Percentiles rank a stretch among this genome's conserved stretches.
Conservation (phyloP, 75 land plant genomes). For the Cunninghamia lanceolata region DNA sequence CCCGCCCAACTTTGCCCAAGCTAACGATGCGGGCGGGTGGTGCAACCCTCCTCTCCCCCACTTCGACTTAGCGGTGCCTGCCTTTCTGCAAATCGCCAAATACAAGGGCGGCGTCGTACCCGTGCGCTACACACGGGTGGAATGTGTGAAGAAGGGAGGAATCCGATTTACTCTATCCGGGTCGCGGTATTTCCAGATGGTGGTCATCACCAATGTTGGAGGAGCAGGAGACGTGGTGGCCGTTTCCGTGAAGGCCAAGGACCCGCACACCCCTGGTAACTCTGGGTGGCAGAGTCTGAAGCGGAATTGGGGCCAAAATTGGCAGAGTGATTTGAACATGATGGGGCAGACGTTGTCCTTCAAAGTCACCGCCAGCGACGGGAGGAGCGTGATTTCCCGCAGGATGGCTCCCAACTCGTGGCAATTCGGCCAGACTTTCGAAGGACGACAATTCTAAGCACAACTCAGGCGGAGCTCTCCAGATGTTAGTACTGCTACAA, state of each 20-base stretch:
- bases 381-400: slow-evolving; percentile 13
- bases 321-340: slow-evolving; percentile 20
- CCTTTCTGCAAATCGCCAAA: slow-evolving; percentile 8
- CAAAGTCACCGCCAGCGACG: slow-evolving; percentile 27
- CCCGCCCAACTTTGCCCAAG: slow-evolving; percentile 13
- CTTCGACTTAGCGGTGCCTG: slow-evolving; percentile 19
- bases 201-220: neutral
- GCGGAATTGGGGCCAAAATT: slow-evolving; percentile 34
- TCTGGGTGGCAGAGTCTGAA: slow-evolving; percentile 27
- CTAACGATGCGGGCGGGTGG: neutral
- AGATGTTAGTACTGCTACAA: no score
- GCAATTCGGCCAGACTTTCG: slow-evolving; percentile 38
- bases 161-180: neutral
- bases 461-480: no score
- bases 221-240: slow-evolving; percentile 17
- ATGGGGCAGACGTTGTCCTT: slow-evolving; percentile 33
- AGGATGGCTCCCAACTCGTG: slow-evolving; percentile 23
- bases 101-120: slow-evolving; percentile 12
- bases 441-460: slow-evolving; percentile 18
- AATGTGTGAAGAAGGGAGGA: neutral
- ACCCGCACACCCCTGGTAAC: neutral
- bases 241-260: slow-evolving; percentile 19
- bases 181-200: neutral
- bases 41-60: slow-evolving; percentile 18
- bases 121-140: slow-evolving; percentile 5